Conservation (phyloP, 2,329 filamentous ascomycete species). For the Ascochyta lentis region DNA sequence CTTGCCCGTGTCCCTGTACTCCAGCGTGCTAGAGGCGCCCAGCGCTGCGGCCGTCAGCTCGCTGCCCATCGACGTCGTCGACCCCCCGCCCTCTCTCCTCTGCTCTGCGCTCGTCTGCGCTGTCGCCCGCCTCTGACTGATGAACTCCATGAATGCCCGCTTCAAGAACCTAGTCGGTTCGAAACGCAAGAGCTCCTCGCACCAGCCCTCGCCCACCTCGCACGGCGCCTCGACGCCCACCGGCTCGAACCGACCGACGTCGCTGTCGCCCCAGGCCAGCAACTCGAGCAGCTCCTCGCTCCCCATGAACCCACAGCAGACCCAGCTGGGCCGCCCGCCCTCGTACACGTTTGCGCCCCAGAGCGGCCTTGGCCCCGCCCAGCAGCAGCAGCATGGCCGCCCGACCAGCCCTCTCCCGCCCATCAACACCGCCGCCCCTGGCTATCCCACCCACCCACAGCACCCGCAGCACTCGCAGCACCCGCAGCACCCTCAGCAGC, state of each 20-base stretch:
- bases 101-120: slow-evolving; percentile 20
- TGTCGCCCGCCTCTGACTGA: slow-evolving; percentile 51
- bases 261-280: slow-evolving; percentile 49
- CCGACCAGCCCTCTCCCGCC: slow-evolving; percentile 63
- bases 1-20: slow-evolving; percentile 5
- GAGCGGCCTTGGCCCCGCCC: slow-evolving; percentile 45
- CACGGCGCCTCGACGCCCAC: slow-evolving; percentile 55
- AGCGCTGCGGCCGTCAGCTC: slow-evolving; percentile 39
- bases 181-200: slow-evolving; percentile 73
- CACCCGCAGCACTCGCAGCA: neutral
- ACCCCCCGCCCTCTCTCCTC: slow-evolving; percentile 30
- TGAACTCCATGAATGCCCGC: slow-evolving; percentile 82
- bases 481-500: slow-evolving; percentile 42
- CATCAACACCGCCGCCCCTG: slow-evolving; percentile 60
- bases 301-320: slow-evolving; percentile 63
- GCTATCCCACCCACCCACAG: slow-evolving; percentile 52
- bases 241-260: slow-evolving; percentile 47
- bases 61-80: slow-evolving; percentile 34
- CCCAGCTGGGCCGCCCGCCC: slow-evolving; percentile 64
- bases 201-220: slow-evolving; percentile 53
- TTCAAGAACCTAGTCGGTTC: slow-evolving; percentile 82
- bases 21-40: slow-evolving; percentile 18
- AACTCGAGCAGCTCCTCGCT: slow-evolving; percentile 48
- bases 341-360: slow-evolving; percentile 64
- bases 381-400: slow-evolving; percentile 50